Percentiles rank a stretch among this genome's conserved stretches.
These are phyloP conservation scores for sweet orange (Citrus sinensis) DNA, from an alignment of 345 rosid genomes.

Conservation along the genomic window DVS_A1.0 CM039167.1:4234001-4234500, in stretches of 20 bases:
- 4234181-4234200: slow-evolving; percentile 30
- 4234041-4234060: neutral
- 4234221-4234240: neutral
- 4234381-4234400: slow-evolving; percentile 58
- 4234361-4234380: slow-evolving; percentile 20
- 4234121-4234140: slow-evolving; percentile 7
- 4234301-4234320: slow-evolving; percentile 53
- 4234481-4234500: slow-evolving; percentile 37
- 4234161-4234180: neutral
- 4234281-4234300: slow-evolving; percentile 30
- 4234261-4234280: slow-evolving; percentile 20
- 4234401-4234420: slow-evolving; percentile 58
- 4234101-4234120: slow-evolving; percentile 2
- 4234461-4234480: slow-evolving; percentile 36
- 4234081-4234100: slow-evolving; percentile 17
- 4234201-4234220: neutral
- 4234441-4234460: slow-evolving; percentile 21
- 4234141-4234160: slow-evolving; percentile 19
- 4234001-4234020: neutral
- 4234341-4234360: slow-evolving; percentile 33
- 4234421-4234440: slow-evolving; percentile 38
- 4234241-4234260: neutral
- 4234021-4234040: neutral
- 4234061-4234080: slow-evolving; percentile 4
- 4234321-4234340: slow-evolving; percentile 44